Percentiles rank a stretch among this genome's conserved stretches.
These are phyloP conservation scores for Yamadazyma oceani DNA, from an alignment of 1,139 yeast genomes.

Conservation along the genomic window DNA sequence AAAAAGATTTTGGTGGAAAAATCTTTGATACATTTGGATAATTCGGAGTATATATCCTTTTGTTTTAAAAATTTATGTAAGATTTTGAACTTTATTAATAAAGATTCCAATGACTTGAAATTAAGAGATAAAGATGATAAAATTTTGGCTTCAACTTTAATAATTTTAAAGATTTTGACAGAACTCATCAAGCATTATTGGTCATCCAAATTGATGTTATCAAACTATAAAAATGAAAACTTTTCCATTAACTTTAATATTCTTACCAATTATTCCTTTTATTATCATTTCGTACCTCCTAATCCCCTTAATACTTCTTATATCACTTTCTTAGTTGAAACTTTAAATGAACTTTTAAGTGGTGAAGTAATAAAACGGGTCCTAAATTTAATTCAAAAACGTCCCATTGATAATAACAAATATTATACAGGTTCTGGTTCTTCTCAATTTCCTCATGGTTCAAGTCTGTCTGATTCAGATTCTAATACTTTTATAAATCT, in stretches of 20 bases:
- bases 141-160: constrained; percentile 32
- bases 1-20: constrained; percentile 29
- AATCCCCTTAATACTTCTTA: constrained; percentile 16
- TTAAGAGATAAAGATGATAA: constrained; percentile 35
- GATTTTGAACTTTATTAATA: constrained; percentile 23
- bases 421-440: constrained; percentile 6
- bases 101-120: constrained; percentile 27
- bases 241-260: constrained; percentile 18
- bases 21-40: constrained; percentile 9
- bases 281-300: constrained; percentile 25
- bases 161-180: constrained; percentile 33
- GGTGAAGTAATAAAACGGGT: constrained; percentile 23
- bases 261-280: constrained; percentile 22
- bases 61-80: constrained; percentile 24
- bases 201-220: constrained; percentile 20
- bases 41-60: background rate
- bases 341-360: constrained; percentile 22
- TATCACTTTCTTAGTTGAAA: constrained; percentile 20
- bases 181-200: constrained; percentile 31
- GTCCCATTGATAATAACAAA: constrained; percentile 17
- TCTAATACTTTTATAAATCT: background rate
- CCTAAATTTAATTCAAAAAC: constrained; percentile 21
- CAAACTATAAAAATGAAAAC: constrained; percentile 14
- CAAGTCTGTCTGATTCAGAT: background rate
- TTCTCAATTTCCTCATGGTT: background rate